A percentile compares a stretch with the other conserved stretches of the same genome.
These are phyloP conservation scores for Curvularia sp. DNA, from an alignment of 2,329 filamentous ascomycete species.

Conservation along the genomic window DNA sequence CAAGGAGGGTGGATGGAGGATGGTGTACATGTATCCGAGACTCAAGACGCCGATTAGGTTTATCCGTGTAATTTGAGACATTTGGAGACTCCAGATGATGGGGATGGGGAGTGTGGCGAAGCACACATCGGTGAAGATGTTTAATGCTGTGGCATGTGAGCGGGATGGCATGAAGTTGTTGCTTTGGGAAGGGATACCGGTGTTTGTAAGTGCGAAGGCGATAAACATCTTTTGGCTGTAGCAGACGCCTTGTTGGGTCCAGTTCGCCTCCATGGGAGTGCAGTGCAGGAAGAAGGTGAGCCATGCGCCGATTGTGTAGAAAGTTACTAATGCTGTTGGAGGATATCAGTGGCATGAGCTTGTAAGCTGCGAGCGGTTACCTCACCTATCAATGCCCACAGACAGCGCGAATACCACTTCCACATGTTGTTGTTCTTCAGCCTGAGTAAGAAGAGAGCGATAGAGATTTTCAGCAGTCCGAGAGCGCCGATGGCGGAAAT, in stretches of 20 bases:
- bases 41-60: slow-evolving; percentile 7
- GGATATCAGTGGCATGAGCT: not conserved
- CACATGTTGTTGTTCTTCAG: slow-evolving; percentile 4
- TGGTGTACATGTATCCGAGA: slow-evolving; percentile 2
- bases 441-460: slow-evolving; percentile 7
- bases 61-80: not conserved
- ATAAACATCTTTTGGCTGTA: slow-evolving; percentile 3
- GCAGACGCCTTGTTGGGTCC: slow-evolving; percentile 2
- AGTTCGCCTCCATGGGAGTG: not conserved
- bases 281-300: slow-evolving; percentile 2
- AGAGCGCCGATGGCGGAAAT: slow-evolving; percentile 11
- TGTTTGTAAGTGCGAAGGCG: slow-evolving; percentile 1
- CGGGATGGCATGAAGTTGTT: not conserved
- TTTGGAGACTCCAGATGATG: slow-evolving; percentile 10
- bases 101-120: slow-evolving; percentile 7
- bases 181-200: not conserved
- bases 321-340: not conserved
- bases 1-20: too few species aligned
- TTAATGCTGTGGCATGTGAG: slow-evolving; percentile 1
- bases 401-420: slow-evolving; percentile 7
- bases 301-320: slow-evolving; percentile 9
- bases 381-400: slow-evolving; percentile 6
- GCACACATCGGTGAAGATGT: slow-evolving; percentile 14
- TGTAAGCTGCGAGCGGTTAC: not conserved
- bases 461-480: slow-evolving; percentile 7